Conservation (phyloP, 2,329 filamentous ascomycete genomes). For the Scleromitrula shiraiana region DNA sequence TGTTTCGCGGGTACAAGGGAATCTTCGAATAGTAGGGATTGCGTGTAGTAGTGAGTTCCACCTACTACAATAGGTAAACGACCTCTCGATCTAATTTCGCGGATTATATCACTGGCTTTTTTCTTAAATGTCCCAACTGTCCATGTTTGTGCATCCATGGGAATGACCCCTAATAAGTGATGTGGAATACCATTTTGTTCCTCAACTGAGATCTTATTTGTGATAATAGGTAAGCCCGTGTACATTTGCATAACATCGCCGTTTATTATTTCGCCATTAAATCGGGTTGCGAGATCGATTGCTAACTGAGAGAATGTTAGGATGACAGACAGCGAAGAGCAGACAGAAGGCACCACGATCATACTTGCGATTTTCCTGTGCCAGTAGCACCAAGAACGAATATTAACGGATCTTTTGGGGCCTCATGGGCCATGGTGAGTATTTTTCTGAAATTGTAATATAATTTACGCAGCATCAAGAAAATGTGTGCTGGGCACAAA, state of each 20-base stretch:
- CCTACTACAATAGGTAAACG: slow-evolving; percentile 86
- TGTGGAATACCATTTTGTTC: slow-evolving; percentile 79
- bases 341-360: background rate
- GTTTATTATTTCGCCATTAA: slow-evolving; percentile 93
- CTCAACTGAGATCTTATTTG: slow-evolving; percentile 74
- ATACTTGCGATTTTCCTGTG: slow-evolving; percentile 84
- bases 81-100: slow-evolving; percentile 69
- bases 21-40: slow-evolving; percentile 77
- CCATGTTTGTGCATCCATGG: slow-evolving; percentile 73
- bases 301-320: slow-evolving; percentile 39
- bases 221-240: slow-evolving; percentile 82
- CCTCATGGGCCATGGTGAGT: slow-evolving; percentile 21
- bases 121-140: slow-evolving; percentile 69
- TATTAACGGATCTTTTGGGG: slow-evolving; percentile 55
- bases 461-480: slow-evolving; percentile 16
- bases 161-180: slow-evolving; percentile 76
- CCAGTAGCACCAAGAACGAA: slow-evolving; percentile 84
- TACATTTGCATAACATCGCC: slow-evolving; percentile 99
- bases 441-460: slow-evolving; percentile 10
- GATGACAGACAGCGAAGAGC: background rate
- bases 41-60: slow-evolving; percentile 92
- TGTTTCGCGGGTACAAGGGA: slow-evolving; percentile 42
- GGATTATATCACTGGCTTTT: slow-evolving; percentile 60
- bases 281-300: slow-evolving; percentile 72
- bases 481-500: background rate